Evolutionary conservation across 129 eudicot genomes (phyloP).

Genomic region (Lonicera japonica): DNA sequence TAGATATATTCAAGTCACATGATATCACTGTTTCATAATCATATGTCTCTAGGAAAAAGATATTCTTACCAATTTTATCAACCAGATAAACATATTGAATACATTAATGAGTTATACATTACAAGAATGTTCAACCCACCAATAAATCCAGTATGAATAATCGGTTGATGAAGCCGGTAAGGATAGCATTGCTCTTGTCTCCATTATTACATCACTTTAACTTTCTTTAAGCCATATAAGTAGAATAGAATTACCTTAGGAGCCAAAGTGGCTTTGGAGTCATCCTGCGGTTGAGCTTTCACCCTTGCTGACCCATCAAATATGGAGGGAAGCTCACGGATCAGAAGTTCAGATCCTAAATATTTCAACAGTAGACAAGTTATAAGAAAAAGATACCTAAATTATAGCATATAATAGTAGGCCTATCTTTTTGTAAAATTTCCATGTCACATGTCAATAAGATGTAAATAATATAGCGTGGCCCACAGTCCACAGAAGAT

Average conservation of each 20-base stretch:
- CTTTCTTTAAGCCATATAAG: background rate
- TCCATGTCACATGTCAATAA: background rate
- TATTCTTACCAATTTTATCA: no score
- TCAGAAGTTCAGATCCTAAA: constrained; percentile 73
- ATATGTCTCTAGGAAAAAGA: no score
- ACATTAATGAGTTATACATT: no score
- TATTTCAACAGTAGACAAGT: background rate
- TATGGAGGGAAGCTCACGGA: constrained; percentile 83
- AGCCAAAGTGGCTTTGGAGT: constrained; percentile 78
- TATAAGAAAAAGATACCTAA: background rate
- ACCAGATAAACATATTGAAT: no score
- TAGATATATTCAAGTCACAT: no score
- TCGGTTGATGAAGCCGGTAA: no score
- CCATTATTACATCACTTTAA: no score
- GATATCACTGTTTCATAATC: no score
- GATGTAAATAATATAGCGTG: background rate
- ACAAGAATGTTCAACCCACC: no score
- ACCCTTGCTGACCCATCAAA: constrained; percentile 73
- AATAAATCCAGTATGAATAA: no score
- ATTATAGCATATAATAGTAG: background rate
- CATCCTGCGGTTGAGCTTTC: constrained; percentile 77
- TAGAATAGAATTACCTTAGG: constrained; percentile 56
- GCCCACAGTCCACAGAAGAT: background rate
- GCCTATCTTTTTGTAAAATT: background rate
- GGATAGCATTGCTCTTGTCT: no score